Evolutionary conservation across 495 filamentous ascomycete genomes (phyloP).

Genomic region (Penicillium coprophilum): DNA sequence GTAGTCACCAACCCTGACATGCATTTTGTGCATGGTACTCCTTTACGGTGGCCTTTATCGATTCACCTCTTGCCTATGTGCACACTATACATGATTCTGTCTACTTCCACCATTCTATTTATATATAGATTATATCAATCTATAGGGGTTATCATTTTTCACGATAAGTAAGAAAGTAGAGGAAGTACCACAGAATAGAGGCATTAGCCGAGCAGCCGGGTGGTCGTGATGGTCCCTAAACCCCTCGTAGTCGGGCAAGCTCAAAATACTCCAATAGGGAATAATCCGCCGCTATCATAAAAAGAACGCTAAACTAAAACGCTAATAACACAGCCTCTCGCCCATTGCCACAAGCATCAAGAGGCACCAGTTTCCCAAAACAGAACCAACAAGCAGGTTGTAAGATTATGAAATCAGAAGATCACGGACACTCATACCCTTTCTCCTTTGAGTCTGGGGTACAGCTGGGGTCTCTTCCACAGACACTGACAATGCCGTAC

Average conservation of each 20-base stretch:
- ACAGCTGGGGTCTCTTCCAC: conserved; percentile 5
- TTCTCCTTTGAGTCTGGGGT: conserved; percentile 26
- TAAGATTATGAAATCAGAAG: conserved; percentile 58
- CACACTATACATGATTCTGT: no score
- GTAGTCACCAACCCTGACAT: no score
- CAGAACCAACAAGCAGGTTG: neutral
- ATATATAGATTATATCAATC: no score
- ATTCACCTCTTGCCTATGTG: no score
- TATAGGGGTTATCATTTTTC: no score
- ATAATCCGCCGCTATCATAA: neutral
- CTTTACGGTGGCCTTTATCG: no score
- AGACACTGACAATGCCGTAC: conserved; percentile 15
- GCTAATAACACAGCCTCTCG: conserved; percentile 1
- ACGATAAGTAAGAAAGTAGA: no score
- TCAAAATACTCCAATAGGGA: neutral
- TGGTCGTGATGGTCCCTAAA: neutral
- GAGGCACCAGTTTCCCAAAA: neutral
- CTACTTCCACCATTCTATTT: no score
- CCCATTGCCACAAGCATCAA: neutral
- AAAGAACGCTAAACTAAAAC: neutral
- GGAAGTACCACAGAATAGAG: no score
- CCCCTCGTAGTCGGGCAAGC: neutral
- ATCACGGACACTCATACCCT: conserved; percentile 78
- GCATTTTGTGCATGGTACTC: no score
- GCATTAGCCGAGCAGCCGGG: no score